Evolutionary conservation across 73 alveolate genomes (phyloP), one percentile per base, ranked within the genome.

Genomic region (Paramecium bursaria): DNA sequence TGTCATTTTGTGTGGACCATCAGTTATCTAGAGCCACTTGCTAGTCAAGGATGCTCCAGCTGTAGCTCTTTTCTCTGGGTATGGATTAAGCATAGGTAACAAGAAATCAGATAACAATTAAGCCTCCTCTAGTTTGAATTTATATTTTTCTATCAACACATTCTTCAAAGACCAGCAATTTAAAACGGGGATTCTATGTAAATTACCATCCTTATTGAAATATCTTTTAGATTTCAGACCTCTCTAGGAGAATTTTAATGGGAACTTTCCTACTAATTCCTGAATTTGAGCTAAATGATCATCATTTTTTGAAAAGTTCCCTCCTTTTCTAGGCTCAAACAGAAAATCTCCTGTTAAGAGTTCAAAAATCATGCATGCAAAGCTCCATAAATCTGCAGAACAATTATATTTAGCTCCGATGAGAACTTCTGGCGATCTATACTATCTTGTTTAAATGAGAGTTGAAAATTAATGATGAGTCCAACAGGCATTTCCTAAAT

Each of bases 361-460:
- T 86, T 97, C 99, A 87, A 95, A 97, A 27, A 97, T 86, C 95
- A 95, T 92, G 79, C 99, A 95, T 22, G 98, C 98, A 90, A 96
- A 97, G 31, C 97, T 86, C 98, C 99, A 96, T 19, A 96, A 86
- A 85, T 96, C 99, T 48, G 99, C 98, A 25, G 99, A 90, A 42
- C 94, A 89, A 53, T 95, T 95, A 88, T 97, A 97, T 51, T 92
- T 86, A 13, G 93, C 91, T 15, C 99, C 99, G 52, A 97, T 86
- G 51, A 97, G 94, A 5, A 97, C 99, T 91, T 97, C 99, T 10
- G 99, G 99, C 21, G 99, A 95, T 44, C 99, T 93, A 87, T 98
- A 98, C 75, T 94, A 89, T 46, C 99, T 88, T 9, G 98, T 95
- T 79, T 95, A 90, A 27, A 95, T 95, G 30, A 91, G 93, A 4